Percentiles rank a stretch among this genome's conserved stretches.
phyloP scores from a whole-genome alignment of 345 rosid genomes.

The Syzygium jambos region DNA sequence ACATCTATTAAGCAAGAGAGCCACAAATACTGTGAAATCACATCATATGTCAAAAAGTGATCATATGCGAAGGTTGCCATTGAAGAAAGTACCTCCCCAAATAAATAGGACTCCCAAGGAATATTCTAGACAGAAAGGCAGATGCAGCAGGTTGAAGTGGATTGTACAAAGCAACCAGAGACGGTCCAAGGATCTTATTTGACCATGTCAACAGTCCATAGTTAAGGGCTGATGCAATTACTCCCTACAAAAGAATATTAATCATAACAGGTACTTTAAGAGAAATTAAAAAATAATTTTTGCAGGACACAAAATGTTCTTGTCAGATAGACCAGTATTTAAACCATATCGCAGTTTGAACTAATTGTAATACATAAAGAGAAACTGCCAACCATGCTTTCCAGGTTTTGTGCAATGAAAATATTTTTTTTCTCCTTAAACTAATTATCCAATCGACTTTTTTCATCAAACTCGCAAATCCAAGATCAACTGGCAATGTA shows the following conservation, averaged over 20 bases:
- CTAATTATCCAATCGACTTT: not conserved
- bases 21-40: not conserved
- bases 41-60: not conserved
- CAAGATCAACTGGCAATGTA: not conserved
- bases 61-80: not conserved
- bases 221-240: conserved; percentile 81
- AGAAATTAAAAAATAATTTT: not conserved
- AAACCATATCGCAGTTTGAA: not conserved
- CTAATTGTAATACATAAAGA: not conserved
- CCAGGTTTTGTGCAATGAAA: not conserved
- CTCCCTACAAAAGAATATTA: conserved; percentile 37
- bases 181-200: conserved; percentile 90
- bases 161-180: conserved; percentile 91
- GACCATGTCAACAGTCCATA: conserved; percentile 96
- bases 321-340: not conserved
- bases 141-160: conserved; percentile 97
- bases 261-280: not conserved
- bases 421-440: not conserved
- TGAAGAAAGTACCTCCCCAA: conserved; percentile 66
- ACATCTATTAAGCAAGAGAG: not conserved
- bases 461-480: not conserved
- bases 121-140: conserved; percentile 70
- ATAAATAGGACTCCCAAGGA: conserved; percentile 90
- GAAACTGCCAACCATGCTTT: not conserved
- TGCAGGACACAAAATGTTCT: not conserved